Percentiles rank a stretch among this genome's conserved stretches.
Evolutionary conservation across 2,329 filamentous ascomycete species (phyloP).

Genomic region (Didymella pomorum): DNA sequence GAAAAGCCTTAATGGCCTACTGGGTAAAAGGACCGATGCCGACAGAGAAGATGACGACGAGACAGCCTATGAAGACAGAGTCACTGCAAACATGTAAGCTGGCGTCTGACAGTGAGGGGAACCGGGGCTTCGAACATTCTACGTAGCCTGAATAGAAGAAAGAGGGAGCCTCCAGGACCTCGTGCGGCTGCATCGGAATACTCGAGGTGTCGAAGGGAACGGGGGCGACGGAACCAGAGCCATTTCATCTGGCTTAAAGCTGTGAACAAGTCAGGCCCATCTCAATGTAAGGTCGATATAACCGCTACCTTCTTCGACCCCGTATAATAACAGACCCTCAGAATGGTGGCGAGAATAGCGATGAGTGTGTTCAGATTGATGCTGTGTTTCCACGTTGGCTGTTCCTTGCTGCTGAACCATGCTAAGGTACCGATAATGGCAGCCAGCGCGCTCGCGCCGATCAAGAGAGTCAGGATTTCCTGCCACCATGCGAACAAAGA

Average conservation of each 20-base stretch:
- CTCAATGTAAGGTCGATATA: neutral
- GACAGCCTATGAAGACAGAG: neutral
- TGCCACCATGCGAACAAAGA: neutral
- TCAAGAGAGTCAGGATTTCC: neutral
- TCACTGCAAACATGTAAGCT: neutral
- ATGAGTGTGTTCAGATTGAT: constrained; percentile 3
- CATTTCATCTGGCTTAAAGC: constrained; percentile 6
- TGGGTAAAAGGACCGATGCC: constrained; percentile 4
- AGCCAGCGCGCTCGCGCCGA: neutral
- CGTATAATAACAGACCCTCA: neutral
- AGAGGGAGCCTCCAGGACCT: neutral
- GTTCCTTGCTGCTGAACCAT: neutral
- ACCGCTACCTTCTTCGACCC: neutral
- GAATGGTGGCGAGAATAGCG: neutral
- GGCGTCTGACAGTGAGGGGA: neutral
- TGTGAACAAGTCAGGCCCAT: neutral
- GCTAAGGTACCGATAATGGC: neutral
- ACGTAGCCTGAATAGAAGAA: neutral
- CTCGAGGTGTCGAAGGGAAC: neutral
- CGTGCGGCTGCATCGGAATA: neutral
- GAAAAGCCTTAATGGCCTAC: neutral
- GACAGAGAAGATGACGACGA: constrained; percentile 3
- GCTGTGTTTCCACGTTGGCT: neutral
- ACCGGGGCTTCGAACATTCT: neutral
- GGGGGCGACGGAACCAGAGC: neutral